Evolutionary conservation across 768 basidiomycete genomes (phyloP).

Genomic region (Mycena epipterygia): DNA sequence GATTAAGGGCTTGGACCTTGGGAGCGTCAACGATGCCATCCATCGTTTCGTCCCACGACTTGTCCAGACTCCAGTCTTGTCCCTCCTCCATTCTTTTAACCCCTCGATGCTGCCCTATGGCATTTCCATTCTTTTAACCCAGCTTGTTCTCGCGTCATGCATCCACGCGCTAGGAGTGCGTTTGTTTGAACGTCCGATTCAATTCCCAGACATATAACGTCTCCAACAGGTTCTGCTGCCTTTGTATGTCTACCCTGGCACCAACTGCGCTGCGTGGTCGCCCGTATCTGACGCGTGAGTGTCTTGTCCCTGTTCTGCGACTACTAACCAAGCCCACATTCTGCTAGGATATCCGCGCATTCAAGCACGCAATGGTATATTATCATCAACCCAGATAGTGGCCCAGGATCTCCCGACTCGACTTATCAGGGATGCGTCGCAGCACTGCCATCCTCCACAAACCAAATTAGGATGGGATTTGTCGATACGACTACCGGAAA

Average conservation of each 20-base stretch:
- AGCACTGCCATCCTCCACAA: not conserved
- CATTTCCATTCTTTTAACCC: constrained; percentile 14
- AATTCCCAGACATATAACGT: not conserved
- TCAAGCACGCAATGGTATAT: constrained; percentile 13
- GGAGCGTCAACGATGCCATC: too few species aligned
- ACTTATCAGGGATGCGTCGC: not conserved
- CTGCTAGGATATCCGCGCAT: constrained; percentile 26
- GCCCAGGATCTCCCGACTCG: constrained; percentile 18
- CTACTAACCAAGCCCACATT: not conserved
- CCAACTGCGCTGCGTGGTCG: constrained; percentile 27
- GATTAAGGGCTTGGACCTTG: too few species aligned
- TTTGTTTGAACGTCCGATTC: not conserved
- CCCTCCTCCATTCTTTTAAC: not conserved
- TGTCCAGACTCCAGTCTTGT: too few species aligned
- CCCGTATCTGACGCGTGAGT: constrained; percentile 14
- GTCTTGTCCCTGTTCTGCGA: not conserved
- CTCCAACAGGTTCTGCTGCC: constrained; percentile 11
- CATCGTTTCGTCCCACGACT: too few species aligned
- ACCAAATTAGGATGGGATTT: constrained; percentile 15
- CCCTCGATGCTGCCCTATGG: not conserved
- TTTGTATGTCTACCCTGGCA: constrained; percentile 18
- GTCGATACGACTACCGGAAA: not conserved
- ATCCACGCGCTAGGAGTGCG: constrained; percentile 15
- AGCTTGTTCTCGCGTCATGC: constrained; percentile 15
- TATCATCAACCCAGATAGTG: constrained; percentile 23